These are phyloP conservation scores for Scedosporium dehoogii DNA, from an alignment of 2,329 filamentous ascomycete genomes.

Conservation along the genomic window DNA sequence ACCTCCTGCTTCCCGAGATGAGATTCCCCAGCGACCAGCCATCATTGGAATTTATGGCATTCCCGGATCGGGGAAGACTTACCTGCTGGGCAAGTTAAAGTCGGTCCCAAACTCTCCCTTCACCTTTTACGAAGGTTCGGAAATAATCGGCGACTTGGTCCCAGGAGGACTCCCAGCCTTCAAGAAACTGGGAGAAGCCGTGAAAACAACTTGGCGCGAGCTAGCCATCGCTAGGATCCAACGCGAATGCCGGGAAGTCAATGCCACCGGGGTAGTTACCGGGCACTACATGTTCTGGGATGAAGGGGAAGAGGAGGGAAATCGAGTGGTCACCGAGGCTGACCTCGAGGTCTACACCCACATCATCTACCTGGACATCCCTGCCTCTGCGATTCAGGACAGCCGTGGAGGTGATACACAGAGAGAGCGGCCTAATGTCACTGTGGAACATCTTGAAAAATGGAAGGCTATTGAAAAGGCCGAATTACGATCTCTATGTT, in stretches of 20 bases:
- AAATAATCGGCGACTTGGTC: neutral
- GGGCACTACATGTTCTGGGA: constrained; percentile 48
- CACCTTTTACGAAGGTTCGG: neutral
- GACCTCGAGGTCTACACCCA: constrained; percentile 43
- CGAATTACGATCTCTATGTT: neutral
- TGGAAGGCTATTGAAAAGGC: neutral
- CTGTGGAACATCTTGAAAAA: neutral
- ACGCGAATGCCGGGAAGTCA: neutral
- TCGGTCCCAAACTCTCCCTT: neutral
- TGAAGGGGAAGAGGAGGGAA: constrained; percentile 20
- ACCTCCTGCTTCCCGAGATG: too few species aligned
- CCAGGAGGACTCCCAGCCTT: neutral
- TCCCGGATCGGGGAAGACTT: neutral
- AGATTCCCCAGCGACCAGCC: neutral
- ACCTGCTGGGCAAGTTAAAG: neutral
- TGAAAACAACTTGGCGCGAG: neutral
- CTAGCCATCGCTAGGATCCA: neutral
- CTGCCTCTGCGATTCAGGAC: constrained; percentile 23
- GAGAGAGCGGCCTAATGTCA: constrained; percentile 11
- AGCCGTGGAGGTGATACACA: constrained; percentile 26
- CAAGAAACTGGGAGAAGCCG: neutral
- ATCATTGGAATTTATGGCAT: neutral
- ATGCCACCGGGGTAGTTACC: constrained; percentile 34
- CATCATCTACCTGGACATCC: constrained; percentile 44
- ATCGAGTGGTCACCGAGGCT: constrained; percentile 27